Percentiles rank a stretch among this genome's conserved stretches.
These are phyloP conservation scores for Dothistroma pini DNA, from an alignment of 2,329 filamentous ascomycete species.

Conservation along the genomic window DNA sequence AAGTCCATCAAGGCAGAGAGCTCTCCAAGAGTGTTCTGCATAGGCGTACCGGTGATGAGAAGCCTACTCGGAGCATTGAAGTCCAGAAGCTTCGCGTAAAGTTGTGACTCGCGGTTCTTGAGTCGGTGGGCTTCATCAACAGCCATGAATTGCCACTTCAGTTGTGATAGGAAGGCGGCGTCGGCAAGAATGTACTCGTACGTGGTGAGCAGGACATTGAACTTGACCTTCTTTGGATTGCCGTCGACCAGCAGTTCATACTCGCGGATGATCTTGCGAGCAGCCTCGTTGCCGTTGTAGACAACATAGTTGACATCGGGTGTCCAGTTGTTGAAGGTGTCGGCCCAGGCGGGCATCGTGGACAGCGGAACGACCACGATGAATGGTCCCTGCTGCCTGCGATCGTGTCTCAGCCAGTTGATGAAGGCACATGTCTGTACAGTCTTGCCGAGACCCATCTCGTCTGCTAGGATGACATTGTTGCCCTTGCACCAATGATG, in stretches of 20 bases:
- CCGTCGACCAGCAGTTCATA: conserved; percentile 84
- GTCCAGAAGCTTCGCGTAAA: conserved; percentile 79
- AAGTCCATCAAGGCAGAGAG: conserved; percentile 92
- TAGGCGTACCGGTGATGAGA: conserved; percentile 93
- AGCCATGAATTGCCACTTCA: conserved; percentile 97
- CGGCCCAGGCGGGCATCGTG: conserved; percentile 96
- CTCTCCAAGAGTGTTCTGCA: conserved; percentile 95
- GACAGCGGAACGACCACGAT: conserved; percentile 96
- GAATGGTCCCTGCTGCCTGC: conserved; percentile 88
- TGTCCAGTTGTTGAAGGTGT: conserved; percentile 95
- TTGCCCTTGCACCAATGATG: conserved; percentile 93
- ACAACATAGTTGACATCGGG: conserved; percentile 96
- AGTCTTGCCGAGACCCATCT: conserved; percentile 98
- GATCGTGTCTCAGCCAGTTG: conserved; percentile 90
- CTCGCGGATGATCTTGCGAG: conserved; percentile 82
- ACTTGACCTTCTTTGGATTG: conserved; percentile 85
- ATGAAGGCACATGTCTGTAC: conserved; percentile 97
- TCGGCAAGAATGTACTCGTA: conserved; percentile 95
- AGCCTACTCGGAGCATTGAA: conserved; percentile 87
- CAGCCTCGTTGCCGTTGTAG: conserved; percentile 84
- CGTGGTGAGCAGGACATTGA: conserved; percentile 95
- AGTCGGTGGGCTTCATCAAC: conserved; percentile 96
- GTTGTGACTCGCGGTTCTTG: conserved; percentile 92
- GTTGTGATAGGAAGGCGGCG: conserved; percentile 74
- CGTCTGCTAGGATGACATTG: conserved; percentile 95